These are phyloP conservation scores for Nematodospora anomalae DNA, from an alignment of 1,139 yeast genomes.

Conservation along the genomic window DNA sequence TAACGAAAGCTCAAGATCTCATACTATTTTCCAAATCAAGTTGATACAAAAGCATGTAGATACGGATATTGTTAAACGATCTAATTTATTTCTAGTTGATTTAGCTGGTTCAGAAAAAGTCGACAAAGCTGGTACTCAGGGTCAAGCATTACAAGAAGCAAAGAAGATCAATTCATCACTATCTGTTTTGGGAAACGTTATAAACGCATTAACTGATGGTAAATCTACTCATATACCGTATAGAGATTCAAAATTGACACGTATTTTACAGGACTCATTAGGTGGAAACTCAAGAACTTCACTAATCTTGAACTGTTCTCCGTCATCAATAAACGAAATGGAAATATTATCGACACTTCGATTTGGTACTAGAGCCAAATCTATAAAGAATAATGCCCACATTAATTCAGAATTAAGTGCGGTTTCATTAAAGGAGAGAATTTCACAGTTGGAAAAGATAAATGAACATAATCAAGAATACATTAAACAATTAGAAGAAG, in stretches of 20 bases:
- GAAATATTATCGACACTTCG: conserved; percentile 80
- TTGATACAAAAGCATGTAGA: conserved; percentile 58
- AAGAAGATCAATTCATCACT: conserved; percentile 80
- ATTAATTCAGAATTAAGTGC: conserved; percentile 69
- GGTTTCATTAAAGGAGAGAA: conserved; percentile 49
- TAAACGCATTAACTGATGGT: conserved; percentile 73
- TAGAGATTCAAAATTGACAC: conserved; percentile 79
- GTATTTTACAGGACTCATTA: conserved; percentile 78
- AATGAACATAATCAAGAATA: conserved; percentile 46
- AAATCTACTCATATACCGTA: conserved; percentile 70
- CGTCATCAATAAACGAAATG: conserved; percentile 55
- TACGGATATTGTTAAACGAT: conserved; percentile 59
- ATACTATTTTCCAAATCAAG: conserved; percentile 71
- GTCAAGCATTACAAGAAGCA: conserved; percentile 78
- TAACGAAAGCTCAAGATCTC: conserved; percentile 76
- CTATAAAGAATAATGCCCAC: conserved; percentile 66
- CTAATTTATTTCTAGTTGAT: conserved; percentile 78
- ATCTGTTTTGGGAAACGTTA: conserved; percentile 78
- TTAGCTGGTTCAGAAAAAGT: conserved; percentile 89
- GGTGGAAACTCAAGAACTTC: conserved; percentile 89
- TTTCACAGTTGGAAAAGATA: conserved; percentile 48
- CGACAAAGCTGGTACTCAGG: conserved; percentile 78
- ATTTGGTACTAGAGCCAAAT: conserved; percentile 79
- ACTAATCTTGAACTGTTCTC: conserved; percentile 76
- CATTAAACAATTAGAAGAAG: conserved; percentile 51